Base-by-base conservation (phyloP, 768 basidiomycete genomes). In the Coprinopsis cinerea region DNA sequence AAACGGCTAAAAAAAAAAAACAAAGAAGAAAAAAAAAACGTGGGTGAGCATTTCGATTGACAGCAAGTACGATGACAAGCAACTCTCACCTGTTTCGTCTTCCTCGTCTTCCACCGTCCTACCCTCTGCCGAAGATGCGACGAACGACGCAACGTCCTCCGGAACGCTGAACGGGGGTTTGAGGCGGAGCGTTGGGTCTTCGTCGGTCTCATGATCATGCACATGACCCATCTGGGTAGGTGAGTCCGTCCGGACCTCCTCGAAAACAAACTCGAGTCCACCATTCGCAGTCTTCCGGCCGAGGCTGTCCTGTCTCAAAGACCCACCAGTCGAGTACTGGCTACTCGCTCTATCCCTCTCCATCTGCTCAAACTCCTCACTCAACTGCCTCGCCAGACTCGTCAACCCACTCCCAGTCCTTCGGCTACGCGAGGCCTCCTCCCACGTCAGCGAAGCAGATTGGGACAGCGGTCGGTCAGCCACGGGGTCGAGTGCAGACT, bases 311-410 rank as follows among this genome's bases (percentile, higher is more conserved):
- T 45, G 44, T 30, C 6, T 54, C 54, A 47, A 20, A 42, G 51
- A 44, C 34, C 39, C 44, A n/a, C n/a, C n/a, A 37, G 53, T 53
- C 14, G 54, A 59, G 23, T 66, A 66, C 22, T 61, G 56, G 46
- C 64, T 67, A n/a, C 54, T 61, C 18, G 42, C 53, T 43, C 63
- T 63, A 43, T 67, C 67, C 28, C 59, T 50, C 23, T 64, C 60
- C 58, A 77, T 58, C 47, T 69, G 66, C 54, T 75, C 73, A 42
- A 77, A 67, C 59, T 80, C 77, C 46, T 74, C 69, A 28, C 67
- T 75, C 47, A 80, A 58, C 59, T 78, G 73, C n/a, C 74, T 68
- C 24, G 76, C 76, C 41, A 79, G 62, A 43, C 65, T 73, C 0
- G 77, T 74, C 27, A 80, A 61, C 18, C 75, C 71, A 52, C 74